Evolutionary conservation across 2,329 filamentous ascomycete species (phyloP).

Genomic region (Alternaria tenuissima): DNA sequence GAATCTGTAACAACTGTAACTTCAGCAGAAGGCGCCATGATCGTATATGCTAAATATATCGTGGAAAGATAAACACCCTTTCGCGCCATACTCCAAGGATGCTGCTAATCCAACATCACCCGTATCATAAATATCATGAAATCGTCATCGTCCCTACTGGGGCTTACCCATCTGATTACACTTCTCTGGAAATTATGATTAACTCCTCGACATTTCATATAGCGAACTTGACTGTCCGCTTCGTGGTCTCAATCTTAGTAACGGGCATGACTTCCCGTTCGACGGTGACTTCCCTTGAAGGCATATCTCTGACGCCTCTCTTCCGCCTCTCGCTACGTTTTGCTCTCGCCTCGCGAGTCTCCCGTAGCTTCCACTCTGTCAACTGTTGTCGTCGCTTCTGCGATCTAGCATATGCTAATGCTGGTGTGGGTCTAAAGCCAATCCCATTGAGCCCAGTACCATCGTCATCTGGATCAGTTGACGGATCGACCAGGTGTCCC

Average conservation of each 20-base stretch:
- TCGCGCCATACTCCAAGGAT: slow-evolving; percentile 17
- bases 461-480: slow-evolving; percentile 66
- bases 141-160: slow-evolving; percentile 28
- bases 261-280: slow-evolving; percentile 36
- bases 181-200: slow-evolving; percentile 27
- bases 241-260: slow-evolving; percentile 21
- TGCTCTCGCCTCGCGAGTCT: slow-evolving; percentile 66
- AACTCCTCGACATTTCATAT: slow-evolving; percentile 26
- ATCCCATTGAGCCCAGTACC: slow-evolving; percentile 71
- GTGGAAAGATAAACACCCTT: slow-evolving; percentile 4
- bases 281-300: slow-evolving; percentile 39
- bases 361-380: slow-evolving; percentile 65
- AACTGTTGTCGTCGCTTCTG: slow-evolving; percentile 67
- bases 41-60: background rate
- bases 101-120: slow-evolving; percentile 15
- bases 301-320: slow-evolving; percentile 39
- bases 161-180: background rate
- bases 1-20: background rate
- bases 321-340: slow-evolving; percentile 62
- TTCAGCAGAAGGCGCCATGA: background rate
- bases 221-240: slow-evolving; percentile 46
- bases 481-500: slow-evolving; percentile 60
- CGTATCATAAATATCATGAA: slow-evolving; percentile 27
- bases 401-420: slow-evolving; percentile 64
- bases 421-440: slow-evolving; percentile 68